Conservation (phyloP, 768 basidiomycete species). For the Terana coerulea region DNA sequence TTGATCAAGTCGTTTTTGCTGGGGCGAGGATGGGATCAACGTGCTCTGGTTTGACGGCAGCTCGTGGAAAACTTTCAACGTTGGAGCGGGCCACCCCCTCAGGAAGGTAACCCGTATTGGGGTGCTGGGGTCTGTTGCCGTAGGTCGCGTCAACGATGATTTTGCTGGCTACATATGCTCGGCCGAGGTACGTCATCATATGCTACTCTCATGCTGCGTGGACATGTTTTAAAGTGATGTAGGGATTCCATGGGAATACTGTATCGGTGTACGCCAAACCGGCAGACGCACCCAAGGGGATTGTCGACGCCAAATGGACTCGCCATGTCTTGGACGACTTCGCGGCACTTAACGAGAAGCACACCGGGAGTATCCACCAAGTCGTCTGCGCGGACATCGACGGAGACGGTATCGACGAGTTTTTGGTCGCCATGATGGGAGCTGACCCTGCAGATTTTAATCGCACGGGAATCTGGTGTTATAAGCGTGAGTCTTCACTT, state of each 20-base stretch:
- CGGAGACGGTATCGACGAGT: constrained; percentile 14
- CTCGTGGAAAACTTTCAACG: constrained; percentile 8
- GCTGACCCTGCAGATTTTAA: constrained; percentile 2
- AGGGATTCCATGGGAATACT: constrained; percentile 21
- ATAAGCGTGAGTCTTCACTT: constrained; percentile 12
- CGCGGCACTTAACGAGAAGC: constrained; percentile 16
- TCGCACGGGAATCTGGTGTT: constrained; percentile 8
- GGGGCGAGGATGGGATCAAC: constrained; percentile 17
- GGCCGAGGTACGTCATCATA: constrained; percentile 14
- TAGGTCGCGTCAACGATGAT: constrained; percentile 15
- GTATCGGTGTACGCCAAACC: constrained; percentile 20
- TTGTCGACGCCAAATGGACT: constrained; percentile 15
- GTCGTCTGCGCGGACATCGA: constrained; percentile 14
- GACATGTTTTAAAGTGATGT: too few species aligned
- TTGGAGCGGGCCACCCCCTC: constrained; percentile 12
- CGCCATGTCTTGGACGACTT: constrained; percentile 22
- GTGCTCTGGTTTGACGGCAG: constrained; percentile 13
- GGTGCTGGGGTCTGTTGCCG: constrained; percentile 17
- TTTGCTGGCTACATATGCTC: constrained; percentile 19
- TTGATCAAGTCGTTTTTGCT: constrained; percentile 18
- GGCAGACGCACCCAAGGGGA: constrained; percentile 7
- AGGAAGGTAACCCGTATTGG: constrained; percentile 2
- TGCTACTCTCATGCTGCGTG: neutral
- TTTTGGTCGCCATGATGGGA: constrained; percentile 23
- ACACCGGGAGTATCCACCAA: constrained; percentile 22